Percentiles rank a stretch among this genome's conserved stretches.
Evolutionary conservation across 2,329 filamentous ascomycete genomes (phyloP).

Genomic region (Stagonosporopsis chrysanthemi): DNA sequence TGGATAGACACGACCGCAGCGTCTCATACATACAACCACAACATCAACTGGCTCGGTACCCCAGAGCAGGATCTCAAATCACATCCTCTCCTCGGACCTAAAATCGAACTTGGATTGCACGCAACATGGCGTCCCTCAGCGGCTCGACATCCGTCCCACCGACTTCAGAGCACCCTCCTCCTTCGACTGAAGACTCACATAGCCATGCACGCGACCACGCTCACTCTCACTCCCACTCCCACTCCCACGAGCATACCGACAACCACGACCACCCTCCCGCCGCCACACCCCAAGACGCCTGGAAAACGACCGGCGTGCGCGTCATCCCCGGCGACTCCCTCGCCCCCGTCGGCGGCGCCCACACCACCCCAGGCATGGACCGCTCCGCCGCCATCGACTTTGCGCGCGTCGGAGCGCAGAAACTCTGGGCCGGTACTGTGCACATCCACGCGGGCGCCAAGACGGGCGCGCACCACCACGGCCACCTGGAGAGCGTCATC

Average conservation of each 20-base stretch:
- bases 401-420: slow-evolving; percentile 13
- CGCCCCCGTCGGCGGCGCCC: slow-evolving; percentile 3
- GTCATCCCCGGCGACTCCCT: slow-evolving; percentile 11
- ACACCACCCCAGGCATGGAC: slow-evolving; percentile 19
- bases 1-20: no score
- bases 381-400: slow-evolving; percentile 14
- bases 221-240: neutral
- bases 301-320: slow-evolving; percentile 18
- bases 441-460: slow-evolving; percentile 21
- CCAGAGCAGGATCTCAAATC: neutral
- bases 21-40: neutral
- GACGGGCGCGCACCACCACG: slow-evolving; percentile 19
- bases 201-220: neutral
- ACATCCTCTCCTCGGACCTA: no score
- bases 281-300: slow-evolving; percentile 11
- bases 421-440: slow-evolving; percentile 18
- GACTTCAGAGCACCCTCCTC: slow-evolving; percentile 4
- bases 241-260: neutral
- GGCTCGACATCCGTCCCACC: slow-evolving; percentile 16
- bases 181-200: neutral
- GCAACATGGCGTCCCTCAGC: slow-evolving; percentile 11
- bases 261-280: neutral
- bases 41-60: neutral
- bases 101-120: no score
- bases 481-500: slow-evolving; percentile 14